A percentile compares a stretch with the other conserved stretches of the same genome.
These are phyloP conservation scores for Cucurbitaria berberidis DNA, from an alignment of 2,329 filamentous ascomycete species.

Conservation along the genomic window DNA sequence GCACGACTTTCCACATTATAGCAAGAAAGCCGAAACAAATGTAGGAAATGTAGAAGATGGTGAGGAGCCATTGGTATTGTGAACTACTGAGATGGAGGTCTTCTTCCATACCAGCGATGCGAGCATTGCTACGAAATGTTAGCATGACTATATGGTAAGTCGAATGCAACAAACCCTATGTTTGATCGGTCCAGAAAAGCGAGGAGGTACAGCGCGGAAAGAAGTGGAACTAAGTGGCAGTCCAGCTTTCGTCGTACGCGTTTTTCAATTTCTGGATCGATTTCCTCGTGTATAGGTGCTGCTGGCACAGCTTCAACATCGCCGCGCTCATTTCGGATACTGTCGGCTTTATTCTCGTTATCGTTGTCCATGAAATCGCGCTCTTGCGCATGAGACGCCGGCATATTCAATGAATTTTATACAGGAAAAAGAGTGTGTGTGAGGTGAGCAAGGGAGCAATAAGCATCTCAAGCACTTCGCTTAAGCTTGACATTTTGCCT, in stretches of 20 bases:
- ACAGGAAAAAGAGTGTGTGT: not conserved
- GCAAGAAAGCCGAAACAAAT: slow-evolving; percentile 46
- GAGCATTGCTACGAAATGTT: slow-evolving; percentile 41
- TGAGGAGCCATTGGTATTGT: slow-evolving; percentile 46
- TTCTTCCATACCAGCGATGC: slow-evolving; percentile 49
- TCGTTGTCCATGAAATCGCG: not conserved
- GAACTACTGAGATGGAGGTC: slow-evolving; percentile 36
- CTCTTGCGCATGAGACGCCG: not conserved
- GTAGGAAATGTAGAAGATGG: slow-evolving; percentile 50
- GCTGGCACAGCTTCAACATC: slow-evolving; percentile 10
- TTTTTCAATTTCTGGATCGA: slow-evolving; percentile 32
- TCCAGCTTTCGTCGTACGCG: slow-evolving; percentile 40
- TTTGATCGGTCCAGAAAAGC: slow-evolving; percentile 48
- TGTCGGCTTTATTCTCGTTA: not conserved
- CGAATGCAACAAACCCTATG: slow-evolving; percentile 37
- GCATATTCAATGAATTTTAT: not conserved
- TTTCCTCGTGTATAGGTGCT: not conserved
- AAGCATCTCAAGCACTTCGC: not conserved
- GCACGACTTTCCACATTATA: slow-evolving; percentile 47
- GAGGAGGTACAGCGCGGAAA: slow-evolving; percentile 43
- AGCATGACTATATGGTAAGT: not conserved
- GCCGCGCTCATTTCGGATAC: slow-evolving; percentile 1
- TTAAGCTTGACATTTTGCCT: not conserved
- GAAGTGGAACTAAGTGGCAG: slow-evolving; percentile 39
- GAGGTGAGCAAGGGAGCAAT: not conserved